phyloP scores from a whole-genome alignment of 805 yeast genomes.

The Saturnispora saitoi region DNA sequence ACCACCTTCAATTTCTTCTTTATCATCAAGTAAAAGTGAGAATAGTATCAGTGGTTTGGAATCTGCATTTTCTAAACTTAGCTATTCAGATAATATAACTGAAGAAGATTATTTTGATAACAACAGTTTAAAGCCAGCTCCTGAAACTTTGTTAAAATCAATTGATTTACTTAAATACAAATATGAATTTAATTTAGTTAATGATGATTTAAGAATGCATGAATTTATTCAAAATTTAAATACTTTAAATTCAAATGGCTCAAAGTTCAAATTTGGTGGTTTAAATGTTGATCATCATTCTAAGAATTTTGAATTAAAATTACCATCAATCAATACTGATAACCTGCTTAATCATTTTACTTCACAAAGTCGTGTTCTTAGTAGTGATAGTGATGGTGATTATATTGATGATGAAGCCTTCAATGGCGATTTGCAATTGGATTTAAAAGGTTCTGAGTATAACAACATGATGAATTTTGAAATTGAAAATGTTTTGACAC shows the following conservation, averaged over 20 bases:
- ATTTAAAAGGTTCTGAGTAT: neutral
- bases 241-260: slow-evolving; percentile 10
- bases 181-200: slow-evolving; percentile 23
- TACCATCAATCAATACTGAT: slow-evolving; percentile 16
- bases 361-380: slow-evolving; percentile 19
- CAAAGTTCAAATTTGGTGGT: slow-evolving; percentile 10
- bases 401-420: slow-evolving; percentile 7
- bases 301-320: slow-evolving; percentile 15
- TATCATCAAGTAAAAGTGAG: slow-evolving; percentile 5
- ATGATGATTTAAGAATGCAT: slow-evolving; percentile 20
- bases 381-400: slow-evolving; percentile 6
- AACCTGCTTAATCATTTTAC: neutral
- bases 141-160: slow-evolving; percentile 33
- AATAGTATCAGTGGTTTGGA: neutral
- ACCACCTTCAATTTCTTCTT: slow-evolving; percentile 8
- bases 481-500: neutral
- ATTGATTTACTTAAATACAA: slow-evolving; percentile 17
- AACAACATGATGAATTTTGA: neutral
- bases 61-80: neutral
- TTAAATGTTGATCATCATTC: slow-evolving; percentile 1
- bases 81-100: neutral
- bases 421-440: neutral
- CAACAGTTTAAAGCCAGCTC: slow-evolving; percentile 25
- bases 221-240: slow-evolving; percentile 12
- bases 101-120: slow-evolving; percentile 1